Evolutionary conservation across 495 filamentous ascomycete genomes (phyloP).

Genomic region (Corynascus novoguineensis): DNA sequence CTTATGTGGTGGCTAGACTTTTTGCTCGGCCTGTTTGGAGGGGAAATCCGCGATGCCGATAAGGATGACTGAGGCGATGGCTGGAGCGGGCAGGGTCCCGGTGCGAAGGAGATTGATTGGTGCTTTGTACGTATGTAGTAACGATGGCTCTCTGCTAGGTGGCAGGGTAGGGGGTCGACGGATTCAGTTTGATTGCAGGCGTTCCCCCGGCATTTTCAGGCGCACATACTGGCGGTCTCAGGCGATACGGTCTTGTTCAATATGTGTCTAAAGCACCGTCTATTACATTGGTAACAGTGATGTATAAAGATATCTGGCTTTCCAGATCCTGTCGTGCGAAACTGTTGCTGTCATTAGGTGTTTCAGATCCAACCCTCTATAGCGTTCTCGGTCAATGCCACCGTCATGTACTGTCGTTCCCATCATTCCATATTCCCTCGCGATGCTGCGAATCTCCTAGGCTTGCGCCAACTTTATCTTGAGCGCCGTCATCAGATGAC

Average conservation of each 20-base stretch:
- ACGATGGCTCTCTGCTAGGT: not conserved
- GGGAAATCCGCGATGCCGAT: slow-evolving; percentile 45
- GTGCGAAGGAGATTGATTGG: no score
- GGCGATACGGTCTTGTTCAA: not conserved
- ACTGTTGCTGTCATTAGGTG: not conserved
- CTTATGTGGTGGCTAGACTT: slow-evolving; percentile 48
- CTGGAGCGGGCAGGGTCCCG: no score
- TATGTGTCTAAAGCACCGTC: not conserved
- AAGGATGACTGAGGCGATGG: slow-evolving; percentile 40
- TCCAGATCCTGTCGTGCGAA: not conserved
- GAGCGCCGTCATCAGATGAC: slow-evolving; percentile 7
- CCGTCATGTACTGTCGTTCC: slow-evolving; percentile 5
- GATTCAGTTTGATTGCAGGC: not conserved
- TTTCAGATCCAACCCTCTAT: slow-evolving; percentile 1
- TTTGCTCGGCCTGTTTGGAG: slow-evolving; percentile 43
- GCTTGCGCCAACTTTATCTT: slow-evolving; percentile 13
- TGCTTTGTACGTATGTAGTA: slow-evolving; percentile 9
- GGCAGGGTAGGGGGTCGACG: not conserved
- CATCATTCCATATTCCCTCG: slow-evolving; percentile 19
- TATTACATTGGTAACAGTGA: not conserved
- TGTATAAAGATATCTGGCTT: not conserved
- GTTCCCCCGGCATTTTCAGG: slow-evolving; percentile 5
- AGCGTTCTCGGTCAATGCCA: not conserved
- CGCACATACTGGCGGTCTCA: not conserved
- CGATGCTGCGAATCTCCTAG: slow-evolving; percentile 12